Conservation (phyloP, 2,329 filamentous ascomycete species). For the Stylonectria norvegica region DNA sequence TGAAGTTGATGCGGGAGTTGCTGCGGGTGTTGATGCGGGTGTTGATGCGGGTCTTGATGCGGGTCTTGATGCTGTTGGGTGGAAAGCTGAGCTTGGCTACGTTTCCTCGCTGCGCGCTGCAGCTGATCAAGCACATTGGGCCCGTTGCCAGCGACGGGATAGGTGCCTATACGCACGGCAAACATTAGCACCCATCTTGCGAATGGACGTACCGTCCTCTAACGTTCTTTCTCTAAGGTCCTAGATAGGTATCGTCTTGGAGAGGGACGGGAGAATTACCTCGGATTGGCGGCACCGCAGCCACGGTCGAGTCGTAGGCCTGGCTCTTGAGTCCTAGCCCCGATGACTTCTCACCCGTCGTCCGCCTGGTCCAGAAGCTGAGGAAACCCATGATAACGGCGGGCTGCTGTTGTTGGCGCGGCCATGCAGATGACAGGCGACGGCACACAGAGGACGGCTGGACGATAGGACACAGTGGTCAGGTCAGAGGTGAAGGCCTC, state of each 20-base stretch:
- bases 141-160: constrained; percentile 26
- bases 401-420: constrained; percentile 7
- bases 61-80: constrained; percentile 4
- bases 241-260: no score
- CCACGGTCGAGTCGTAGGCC: constrained; percentile 24
- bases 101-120: constrained; percentile 25
- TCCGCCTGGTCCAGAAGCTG: constrained; percentile 22
- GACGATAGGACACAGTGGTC: background rate
- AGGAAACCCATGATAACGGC: constrained; percentile 26
- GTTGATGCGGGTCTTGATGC: no score
- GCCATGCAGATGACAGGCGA: constrained; percentile 15
- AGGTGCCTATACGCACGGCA: constrained; percentile 19
- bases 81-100: constrained; percentile 22
- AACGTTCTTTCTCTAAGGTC: no score
- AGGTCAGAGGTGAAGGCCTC: constrained; percentile 9
- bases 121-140: constrained; percentile 25
- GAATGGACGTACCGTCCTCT: no score
- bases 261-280: no score
- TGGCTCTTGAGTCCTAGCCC: constrained; percentile 17
- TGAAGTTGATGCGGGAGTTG: no score
- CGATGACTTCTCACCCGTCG: constrained; percentile 5
- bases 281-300: constrained; percentile 23
- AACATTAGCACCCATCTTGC: background rate
- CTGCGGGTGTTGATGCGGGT: no score
- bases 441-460: background rate